Base-by-base conservation (phyloP, 805 yeast genomes). In the Myxozyma nipponensis region DNA sequence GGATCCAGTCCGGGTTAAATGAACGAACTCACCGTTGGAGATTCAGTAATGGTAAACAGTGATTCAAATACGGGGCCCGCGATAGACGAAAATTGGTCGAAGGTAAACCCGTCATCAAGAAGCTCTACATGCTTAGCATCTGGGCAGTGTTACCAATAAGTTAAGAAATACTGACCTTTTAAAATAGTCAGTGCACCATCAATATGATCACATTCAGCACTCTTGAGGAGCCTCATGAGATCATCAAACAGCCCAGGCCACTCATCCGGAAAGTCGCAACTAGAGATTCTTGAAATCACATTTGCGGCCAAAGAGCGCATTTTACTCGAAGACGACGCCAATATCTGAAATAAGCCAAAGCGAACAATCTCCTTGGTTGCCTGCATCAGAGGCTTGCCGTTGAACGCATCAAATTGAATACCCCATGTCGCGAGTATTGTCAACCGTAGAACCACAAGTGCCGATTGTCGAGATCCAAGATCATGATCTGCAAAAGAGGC, bases 241-340 rank as follows among this genome's bases (percentile, higher is more conserved):
- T 66, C 66, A 30, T 67, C 62, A 49, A 86, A 63, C 25, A 90
- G 70, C 21, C 73, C 76, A 0, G 97, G 95, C 98, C 98, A 91
- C 64, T 88, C 95, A 63, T 93, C 98, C 0, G 98, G 98, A 62
- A 79, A 91, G 63, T 91, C 98, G 1, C 82, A 85, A 2, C 85
- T 84, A 0, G 95, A 88, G 15, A 91, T 86, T 61, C 86, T 95
- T 3, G 85, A 85, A 17, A 89, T 77, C 15, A 86, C 83, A 57
- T 86, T 83, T 1, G 90, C 81, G 1, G 85, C 78, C 44, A 85
- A 76, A 26, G 75, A 76, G 51, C 87, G 73, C 15, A 90, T 70
- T 60, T 83, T 86, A 7, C 84, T 71, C 54, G 77, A 76, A 1
- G 72, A 68, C 18, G 54, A 46, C 17, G 36, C 44, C 39, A 54